These are phyloP conservation scores for Triticum urartu DNA, from an alignment of 176 grass and related monocot genomes.

Conservation along the genomic window DNA sequence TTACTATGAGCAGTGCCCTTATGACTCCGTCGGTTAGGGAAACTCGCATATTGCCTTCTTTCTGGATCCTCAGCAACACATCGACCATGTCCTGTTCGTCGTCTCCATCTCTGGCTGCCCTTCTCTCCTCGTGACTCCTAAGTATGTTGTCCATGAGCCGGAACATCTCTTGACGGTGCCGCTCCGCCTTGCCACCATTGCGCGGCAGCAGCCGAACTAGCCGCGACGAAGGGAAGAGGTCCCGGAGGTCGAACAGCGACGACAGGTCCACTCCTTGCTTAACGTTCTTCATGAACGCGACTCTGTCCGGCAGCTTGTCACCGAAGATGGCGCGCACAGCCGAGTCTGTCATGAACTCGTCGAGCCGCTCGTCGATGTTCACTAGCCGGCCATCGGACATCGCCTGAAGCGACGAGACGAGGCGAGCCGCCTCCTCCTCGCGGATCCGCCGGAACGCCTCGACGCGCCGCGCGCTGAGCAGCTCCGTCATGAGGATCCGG, in stretches of 20 bases:
- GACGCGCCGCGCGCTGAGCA: too few relatives aligned
- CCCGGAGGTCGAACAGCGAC: constrained; percentile 33
- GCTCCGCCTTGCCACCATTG: background rate
- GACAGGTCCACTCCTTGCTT: background rate
- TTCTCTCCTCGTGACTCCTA: background rate
- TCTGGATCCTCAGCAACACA: constrained; percentile 22
- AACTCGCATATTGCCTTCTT: background rate
- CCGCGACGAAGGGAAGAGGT: too few relatives aligned
- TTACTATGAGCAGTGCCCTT: constrained; percentile 26
- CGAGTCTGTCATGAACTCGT: too few relatives aligned
- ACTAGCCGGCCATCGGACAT: too few relatives aligned
- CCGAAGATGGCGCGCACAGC: too few relatives aligned
- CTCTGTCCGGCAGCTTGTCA: too few relatives aligned
- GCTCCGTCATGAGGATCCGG: too few relatives aligned
- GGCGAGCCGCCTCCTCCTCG: too few relatives aligned
- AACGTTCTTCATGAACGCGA: background rate
- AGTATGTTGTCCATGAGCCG: constrained; percentile 18
- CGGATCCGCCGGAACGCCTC: too few relatives aligned
- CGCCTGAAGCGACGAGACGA: too few relatives aligned
- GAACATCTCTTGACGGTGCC: background rate
- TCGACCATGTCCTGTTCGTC: constrained; percentile 29
- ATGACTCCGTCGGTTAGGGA: constrained; percentile 27
- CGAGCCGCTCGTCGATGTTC: too few relatives aligned
- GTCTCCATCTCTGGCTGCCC: background rate
- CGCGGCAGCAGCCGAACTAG: background rate